These are phyloP conservation scores for Fusarium domesticum DNA, from an alignment of 2,329 filamentous ascomycete species.

Conservation along the genomic window DNA sequence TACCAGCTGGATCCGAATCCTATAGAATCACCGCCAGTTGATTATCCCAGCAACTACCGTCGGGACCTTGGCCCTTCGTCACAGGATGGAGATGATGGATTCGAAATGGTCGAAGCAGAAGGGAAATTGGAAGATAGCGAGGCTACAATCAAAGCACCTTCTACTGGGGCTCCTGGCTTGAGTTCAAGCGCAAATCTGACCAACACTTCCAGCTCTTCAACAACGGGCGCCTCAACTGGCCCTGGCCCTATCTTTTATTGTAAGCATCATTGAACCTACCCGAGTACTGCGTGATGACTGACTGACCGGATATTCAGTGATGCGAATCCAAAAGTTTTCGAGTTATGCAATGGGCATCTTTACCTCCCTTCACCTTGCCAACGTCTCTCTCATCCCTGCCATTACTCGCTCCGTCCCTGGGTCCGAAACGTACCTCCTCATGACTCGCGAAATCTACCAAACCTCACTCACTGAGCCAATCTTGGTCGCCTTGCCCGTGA, in stretches of 20 bases:
- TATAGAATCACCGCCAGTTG: conserved; percentile 56
- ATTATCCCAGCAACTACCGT: conserved; percentile 40
- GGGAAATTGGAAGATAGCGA: conserved; percentile 30
- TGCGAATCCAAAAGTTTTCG: conserved; percentile 79
- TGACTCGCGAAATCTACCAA: conserved; percentile 90
- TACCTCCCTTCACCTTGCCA: conserved; percentile 72
- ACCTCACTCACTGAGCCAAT: conserved; percentile 76
- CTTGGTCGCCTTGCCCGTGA: conserved; percentile 70
- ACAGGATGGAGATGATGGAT: conserved; percentile 32
- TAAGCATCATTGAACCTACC: conserved; percentile 41
- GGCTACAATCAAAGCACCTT: conserved; percentile 41
- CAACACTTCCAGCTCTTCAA: conserved; percentile 6
- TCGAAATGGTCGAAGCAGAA: conserved; percentile 26
- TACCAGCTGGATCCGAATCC: conserved; percentile 80
- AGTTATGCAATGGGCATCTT: conserved; percentile 81
- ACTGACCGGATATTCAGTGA: conserved; percentile 19
- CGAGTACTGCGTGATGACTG: not conserved
- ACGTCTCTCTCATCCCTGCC: conserved; percentile 78
- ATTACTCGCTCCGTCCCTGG: conserved; percentile 67
- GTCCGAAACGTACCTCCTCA: conserved; percentile 82
- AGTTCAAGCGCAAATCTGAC: conserved; percentile 43
- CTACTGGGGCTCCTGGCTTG: conserved; percentile 51
- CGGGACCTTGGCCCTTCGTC: conserved; percentile 38
- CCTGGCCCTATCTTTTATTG: conserved; percentile 73
- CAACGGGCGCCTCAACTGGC: conserved; percentile 33